Evolutionary conservation across 768 basidiomycete species (phyloP).

Genomic region (Sarcodon sp.): DNA sequence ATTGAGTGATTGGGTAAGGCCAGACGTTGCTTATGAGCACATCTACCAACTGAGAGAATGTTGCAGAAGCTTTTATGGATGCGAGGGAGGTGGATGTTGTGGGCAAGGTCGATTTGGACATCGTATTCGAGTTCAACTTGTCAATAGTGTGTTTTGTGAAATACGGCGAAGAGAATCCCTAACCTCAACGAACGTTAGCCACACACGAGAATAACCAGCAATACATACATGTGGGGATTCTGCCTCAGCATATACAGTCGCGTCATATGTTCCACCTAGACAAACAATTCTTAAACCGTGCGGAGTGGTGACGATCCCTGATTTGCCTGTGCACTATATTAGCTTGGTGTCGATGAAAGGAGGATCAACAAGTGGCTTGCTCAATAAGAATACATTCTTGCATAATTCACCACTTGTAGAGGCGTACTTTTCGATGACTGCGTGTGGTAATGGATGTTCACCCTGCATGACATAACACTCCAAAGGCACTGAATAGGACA

Average conservation of each 20-base stretch:
- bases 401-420: constrained; percentile 71
- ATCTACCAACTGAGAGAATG: constrained; percentile 59
- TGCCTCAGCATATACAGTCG: constrained; percentile 40
- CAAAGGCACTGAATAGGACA: constrained; percentile 47
- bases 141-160: constrained; percentile 61
- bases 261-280: constrained; percentile 67
- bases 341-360: constrained; percentile 1
- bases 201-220: background rate
- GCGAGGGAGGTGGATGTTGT: constrained; percentile 44
- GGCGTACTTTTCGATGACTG: constrained; percentile 63
- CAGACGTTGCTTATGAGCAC: constrained; percentile 73
- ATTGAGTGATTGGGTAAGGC: constrained; percentile 51
- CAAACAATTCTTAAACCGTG: constrained; percentile 78
- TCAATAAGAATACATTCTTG: constrained; percentile 74
- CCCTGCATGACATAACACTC: constrained; percentile 94
- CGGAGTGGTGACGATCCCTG: constrained; percentile 65
- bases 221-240: constrained; percentile 51
- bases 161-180: constrained; percentile 72
- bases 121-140: constrained; percentile 57
- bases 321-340: constrained; percentile 46
- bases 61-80: constrained; percentile 46
- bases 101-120: constrained; percentile 29
- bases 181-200: background rate
- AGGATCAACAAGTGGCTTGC: constrained; percentile 30
- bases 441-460: constrained; percentile 55